Evolutionary conservation across 352 stramenopile species (phyloP), one percentile per base, ranked within the genome.

Genomic region (Phytopythium delawarense): DNA sequence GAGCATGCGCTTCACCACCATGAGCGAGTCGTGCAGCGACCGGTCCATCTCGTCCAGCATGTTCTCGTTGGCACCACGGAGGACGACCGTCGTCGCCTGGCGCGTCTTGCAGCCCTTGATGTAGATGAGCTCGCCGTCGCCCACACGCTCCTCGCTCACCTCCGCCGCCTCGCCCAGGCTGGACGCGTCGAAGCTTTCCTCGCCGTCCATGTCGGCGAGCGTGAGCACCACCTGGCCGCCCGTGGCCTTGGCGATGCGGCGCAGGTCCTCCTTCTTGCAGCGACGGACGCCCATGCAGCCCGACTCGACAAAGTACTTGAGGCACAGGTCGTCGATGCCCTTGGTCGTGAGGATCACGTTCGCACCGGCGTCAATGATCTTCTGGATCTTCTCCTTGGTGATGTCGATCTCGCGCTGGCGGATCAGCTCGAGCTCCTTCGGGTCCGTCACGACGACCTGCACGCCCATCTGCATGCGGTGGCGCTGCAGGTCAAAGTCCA

Each of bases 281-380:
- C 98, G 94, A 66, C 98, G 92, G 46, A 98, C 94, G 60, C 94
- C 97, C 74, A 99, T 98, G 69, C 89, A 97, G 28, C 94, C 95
- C 0, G 94, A 93, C 80, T 99, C 97, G 25, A 99, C 98, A 84
- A 99, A 99, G 81, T 99, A 99, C 79, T 99, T 99, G 66, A 99
- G 91, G 66, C 96, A 99, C 40, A 99, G 72, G 75, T 99, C 98
- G 74, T 99, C 98, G 66, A 99, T 99, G 64, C 97, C 98, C 82
- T 99, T 99, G 58, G 97, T 99, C n/a, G 97, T 99, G 50, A 99
- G 76, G 37, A 99, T 97, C 34, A 99, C 97, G 63, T 98, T 99
- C 49, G 97, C 97, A 45, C 98, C 98, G 30, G 97, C 85, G 58
- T 98, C 86, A 20, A 99, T 87, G 75, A 99, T 99, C 77, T 99